Conservation (phyloP, 805 yeast genomes). For the Metschnikowia anglica region DNA sequence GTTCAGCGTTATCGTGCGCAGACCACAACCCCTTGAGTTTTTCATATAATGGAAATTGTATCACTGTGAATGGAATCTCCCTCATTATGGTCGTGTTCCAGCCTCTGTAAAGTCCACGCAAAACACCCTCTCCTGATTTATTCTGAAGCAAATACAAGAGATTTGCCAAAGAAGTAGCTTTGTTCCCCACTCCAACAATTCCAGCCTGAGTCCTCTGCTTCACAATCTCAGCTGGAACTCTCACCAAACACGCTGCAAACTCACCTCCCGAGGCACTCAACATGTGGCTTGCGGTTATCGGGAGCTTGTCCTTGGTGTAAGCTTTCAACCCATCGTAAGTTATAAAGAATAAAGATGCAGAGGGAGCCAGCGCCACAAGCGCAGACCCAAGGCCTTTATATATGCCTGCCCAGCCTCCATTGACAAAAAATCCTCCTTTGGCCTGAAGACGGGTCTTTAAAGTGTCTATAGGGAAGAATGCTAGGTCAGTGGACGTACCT, state of each 20-base stretch:
- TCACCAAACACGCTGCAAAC: slow-evolving; percentile 84
- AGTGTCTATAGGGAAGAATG: slow-evolving; percentile 95
- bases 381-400: slow-evolving; percentile 93
- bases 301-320: slow-evolving; percentile 32
- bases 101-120: slow-evolving; percentile 85
- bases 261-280: slow-evolving; percentile 86
- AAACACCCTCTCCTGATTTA: slow-evolving; percentile 71
- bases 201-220: slow-evolving; percentile 86
- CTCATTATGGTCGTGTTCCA: slow-evolving; percentile 90
- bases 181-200: slow-evolving; percentile 31
- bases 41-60: slow-evolving; percentile 94
- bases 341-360: slow-evolving; percentile 49
- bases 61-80: slow-evolving; percentile 94
- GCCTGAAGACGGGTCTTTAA: slow-evolving; percentile 94
- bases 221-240: slow-evolving; percentile 96
- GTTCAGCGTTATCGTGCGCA: slow-evolving; percentile 34
- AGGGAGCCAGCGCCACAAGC: slow-evolving; percentile 91
- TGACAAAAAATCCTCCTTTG: slow-evolving; percentile 84
- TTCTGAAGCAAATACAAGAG: slow-evolving; percentile 61
- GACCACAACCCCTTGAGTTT: slow-evolving; percentile 65
- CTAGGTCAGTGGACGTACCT: slow-evolving; percentile 92
- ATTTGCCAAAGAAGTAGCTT: slow-evolving; percentile 65
- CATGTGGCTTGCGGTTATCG: slow-evolving; percentile 66
- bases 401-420: slow-evolving; percentile 92
- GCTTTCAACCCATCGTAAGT: slow-evolving; percentile 79